Evolutionary conservation across 768 basidiomycete species (phyloP), one percentile per base, ranked within the genome.

Genomic region (Kwoniella pini): DNA sequence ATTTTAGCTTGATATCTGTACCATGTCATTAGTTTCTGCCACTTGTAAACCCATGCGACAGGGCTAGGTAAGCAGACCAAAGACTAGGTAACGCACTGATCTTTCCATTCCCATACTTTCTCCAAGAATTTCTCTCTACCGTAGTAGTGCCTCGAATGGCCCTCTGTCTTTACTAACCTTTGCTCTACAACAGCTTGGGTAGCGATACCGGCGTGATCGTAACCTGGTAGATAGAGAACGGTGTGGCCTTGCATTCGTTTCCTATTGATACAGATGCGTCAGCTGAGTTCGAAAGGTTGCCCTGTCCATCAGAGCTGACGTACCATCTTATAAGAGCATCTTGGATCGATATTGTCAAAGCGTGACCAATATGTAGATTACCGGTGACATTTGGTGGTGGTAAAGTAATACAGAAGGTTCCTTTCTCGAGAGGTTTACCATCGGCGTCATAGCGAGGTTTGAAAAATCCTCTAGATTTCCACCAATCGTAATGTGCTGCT

Each of bases 381-480:
- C 96, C 96, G 0, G 96, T 99, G 65, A 99, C 93, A 70, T 98
- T 98, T 3, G 96, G 96, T 2, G 95, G 95, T 26, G 96, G 96
- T 0, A 86, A 83, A 0, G 93, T 89, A 26, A 99, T 85, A 61
- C 94, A 86, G 75, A 97, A 97, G 12, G 81, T 73, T 26, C 87
- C 88, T 38, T 88, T 85, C 0, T 83, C 81, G 51, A 86, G 85
- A 50, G 82, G 78, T 15, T 84, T 81, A 11, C 86, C 87, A 52
- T 88, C 82, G 0, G 82, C 72, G 17, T 65, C 56, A 64, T 65
- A 78, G 1, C 58, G 54, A 2, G 95, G 92, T 67, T 86, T 85
- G 85, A 95, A 96, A 82, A 88, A 95, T 3, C 91, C 94, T 71
- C 92, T 84, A 2, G 85, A 84, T 36, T 86, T 82, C 95, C 95